Conservation (phyloP, 805 yeast genomes). For the Deakozyma indianensis region DNA sequence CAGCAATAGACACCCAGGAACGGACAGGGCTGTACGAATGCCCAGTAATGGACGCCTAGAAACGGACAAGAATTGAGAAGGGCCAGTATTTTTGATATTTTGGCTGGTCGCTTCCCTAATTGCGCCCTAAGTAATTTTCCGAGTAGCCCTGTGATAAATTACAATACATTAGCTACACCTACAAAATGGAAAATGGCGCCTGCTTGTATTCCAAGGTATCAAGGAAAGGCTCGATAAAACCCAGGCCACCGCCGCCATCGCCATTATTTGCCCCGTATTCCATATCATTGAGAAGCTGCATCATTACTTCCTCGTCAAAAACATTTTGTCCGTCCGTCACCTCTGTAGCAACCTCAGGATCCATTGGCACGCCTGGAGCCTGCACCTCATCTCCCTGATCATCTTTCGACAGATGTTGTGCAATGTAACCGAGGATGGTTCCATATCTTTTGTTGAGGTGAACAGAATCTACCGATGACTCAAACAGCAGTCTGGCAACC, state of each 20-base stretch:
- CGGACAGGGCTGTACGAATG: too few relatives aligned
- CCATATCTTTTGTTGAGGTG: slow-evolving; percentile 64
- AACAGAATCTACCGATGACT: slow-evolving; percentile 79
- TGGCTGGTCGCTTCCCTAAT: too few relatives aligned
- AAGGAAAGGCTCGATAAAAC: slow-evolving; percentile 4
- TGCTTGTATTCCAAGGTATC: slow-evolving; percentile 1
- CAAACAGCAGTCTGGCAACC: slow-evolving; percentile 60
- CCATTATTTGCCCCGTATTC: background rate
- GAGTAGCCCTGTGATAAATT: too few relatives aligned
- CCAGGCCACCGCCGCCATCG: slow-evolving; percentile 4
- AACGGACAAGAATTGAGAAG: too few relatives aligned
- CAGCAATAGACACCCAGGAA: too few relatives aligned
- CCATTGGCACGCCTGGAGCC: background rate
- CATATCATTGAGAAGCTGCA: background rate
- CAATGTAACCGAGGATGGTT: background rate
- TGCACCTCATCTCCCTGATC: background rate
- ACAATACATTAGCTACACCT: too few relatives aligned
- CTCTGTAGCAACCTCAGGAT: background rate
- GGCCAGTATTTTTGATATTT: too few relatives aligned
- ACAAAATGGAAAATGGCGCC: background rate
- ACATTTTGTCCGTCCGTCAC: background rate
- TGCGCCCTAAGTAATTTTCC: too few relatives aligned
- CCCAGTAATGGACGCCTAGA: too few relatives aligned
- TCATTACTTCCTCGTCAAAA: background rate
- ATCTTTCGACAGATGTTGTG: background rate